Evolutionary conservation across 2,329 filamentous ascomycete genomes (phyloP).

Genomic region (Aurifilum marmelostoma): DNA sequence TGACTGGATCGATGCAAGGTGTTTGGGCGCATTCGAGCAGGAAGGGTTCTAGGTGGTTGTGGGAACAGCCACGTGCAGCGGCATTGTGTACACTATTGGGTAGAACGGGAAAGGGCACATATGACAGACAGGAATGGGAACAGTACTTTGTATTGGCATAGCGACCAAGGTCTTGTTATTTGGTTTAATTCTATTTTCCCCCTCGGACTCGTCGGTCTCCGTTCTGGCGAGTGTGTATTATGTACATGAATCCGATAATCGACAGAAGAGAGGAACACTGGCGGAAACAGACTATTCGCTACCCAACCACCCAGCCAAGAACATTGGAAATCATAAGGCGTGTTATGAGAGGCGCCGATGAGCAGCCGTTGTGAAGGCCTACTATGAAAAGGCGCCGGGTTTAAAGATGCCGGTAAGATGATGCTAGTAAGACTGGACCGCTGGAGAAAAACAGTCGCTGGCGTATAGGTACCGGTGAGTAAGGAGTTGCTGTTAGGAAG

Average conservation of each 20-base stretch:
- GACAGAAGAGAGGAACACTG: not conserved
- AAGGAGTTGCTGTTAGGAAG: no score
- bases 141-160: not conserved
- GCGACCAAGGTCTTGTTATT: not conserved
- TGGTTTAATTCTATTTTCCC: conserved; percentile 2
- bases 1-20: conserved; percentile 16
- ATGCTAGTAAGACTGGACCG: no score
- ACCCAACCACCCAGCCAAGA: not conserved
- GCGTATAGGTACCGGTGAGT: no score
- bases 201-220: not conserved
- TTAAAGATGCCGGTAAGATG: no score
- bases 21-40: conserved; percentile 15
- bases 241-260: not conserved
- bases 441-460: no score
- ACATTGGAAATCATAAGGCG: not conserved
- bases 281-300: not conserved
- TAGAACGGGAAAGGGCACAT: not conserved
- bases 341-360: no score
- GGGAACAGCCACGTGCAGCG: not conserved
- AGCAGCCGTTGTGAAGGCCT: no score
- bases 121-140: not conserved
- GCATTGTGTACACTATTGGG: not conserved
- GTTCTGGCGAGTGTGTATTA: not conserved
- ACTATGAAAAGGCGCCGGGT: no score
- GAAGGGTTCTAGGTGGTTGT: not conserved